Evolutionary conservation across 2,329 filamentous ascomycete genomes (phyloP).

Genomic region (Alternaria sp.): DNA sequence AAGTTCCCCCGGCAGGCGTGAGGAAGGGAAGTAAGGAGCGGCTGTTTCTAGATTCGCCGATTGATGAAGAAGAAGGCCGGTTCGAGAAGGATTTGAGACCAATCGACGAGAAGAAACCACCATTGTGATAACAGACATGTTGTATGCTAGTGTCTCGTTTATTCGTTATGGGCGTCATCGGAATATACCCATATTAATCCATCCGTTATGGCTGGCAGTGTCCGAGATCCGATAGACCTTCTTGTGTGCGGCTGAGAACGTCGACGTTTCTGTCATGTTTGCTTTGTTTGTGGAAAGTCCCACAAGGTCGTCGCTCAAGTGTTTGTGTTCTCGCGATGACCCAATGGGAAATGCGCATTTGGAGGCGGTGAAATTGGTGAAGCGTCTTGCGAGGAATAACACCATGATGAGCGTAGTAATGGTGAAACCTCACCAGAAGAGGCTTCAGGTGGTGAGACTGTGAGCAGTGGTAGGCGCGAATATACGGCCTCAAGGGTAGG

Average conservation of each 20-base stretch:
- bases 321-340: background rate
- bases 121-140: background rate
- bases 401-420: slow-evolving; percentile 15
- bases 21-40: slow-evolving; percentile 17
- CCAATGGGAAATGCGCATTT: slow-evolving; percentile 15
- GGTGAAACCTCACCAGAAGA: slow-evolving; percentile 17
- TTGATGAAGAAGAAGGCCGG: slow-evolving; percentile 18
- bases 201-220: background rate
- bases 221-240: background rate
- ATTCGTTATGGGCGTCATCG: background rate
- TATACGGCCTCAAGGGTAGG: background rate
- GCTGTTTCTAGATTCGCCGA: slow-evolving; percentile 21
- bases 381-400: background rate
- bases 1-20: slow-evolving; percentile 1
- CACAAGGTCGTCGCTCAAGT: background rate
- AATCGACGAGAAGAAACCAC: slow-evolving; percentile 13
- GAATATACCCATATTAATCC: background rate
- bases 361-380: slow-evolving; percentile 18
- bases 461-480: slow-evolving; percentile 8
- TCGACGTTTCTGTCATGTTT: background rate
- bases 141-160: background rate
- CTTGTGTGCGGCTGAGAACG: background rate
- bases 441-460: slow-evolving; percentile 12
- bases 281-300: background rate
- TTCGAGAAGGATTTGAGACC: slow-evolving; percentile 4